Evolutionary conservation across 164 flowering plant genomes (phyloP), one percentile per base, ranked within the genome.

Genomic region (Vitis rotundifolia): DNA sequence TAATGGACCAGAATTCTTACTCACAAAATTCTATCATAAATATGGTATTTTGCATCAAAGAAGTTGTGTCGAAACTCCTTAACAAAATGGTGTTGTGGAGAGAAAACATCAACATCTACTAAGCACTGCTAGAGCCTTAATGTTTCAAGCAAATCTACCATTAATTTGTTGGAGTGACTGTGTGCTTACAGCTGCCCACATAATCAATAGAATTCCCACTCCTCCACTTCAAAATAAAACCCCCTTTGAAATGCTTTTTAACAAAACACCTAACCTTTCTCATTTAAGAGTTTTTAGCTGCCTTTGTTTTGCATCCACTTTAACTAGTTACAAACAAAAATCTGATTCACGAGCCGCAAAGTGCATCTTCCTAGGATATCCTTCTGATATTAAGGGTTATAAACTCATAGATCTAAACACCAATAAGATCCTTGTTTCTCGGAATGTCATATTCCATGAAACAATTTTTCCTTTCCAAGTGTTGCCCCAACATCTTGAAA

Each of bases 361-460:
- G 10, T 56, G 57, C 48, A 49, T 71, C 9, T 71, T 64, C 56
- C 2, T 71, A 0, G 64, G 69, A 1, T 64, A 71, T 58, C 31
- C 63, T 10, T 9, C 1, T 1, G n/a, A 12, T 0, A 5, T 26
- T 11, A 59, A 65, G 16, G 74, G 74, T 8, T 71, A 50, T 12
- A 58, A 48, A 49, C n/a, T 9, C 49, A 64, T 6, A 26, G 58
- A 64, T 31, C 11, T 19, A 1, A 29, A 44, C 10, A 13, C 28
- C 11, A 1, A 16, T 8, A 28, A 29, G 12, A 3, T 49, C 4
- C 16, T 47, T 51, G 12, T 64, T 1, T 64, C 69, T 1, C 37
- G 28, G 47, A 69, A 71, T 58, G 63, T 71, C 13, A 1, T n/a
- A 3, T 69, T 69, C 8, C 9, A 13, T n/a, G 72, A 69, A 50